Conservation (phyloP, 2,329 filamentous ascomycete species). For the Aspergillus caelatus region DNA sequence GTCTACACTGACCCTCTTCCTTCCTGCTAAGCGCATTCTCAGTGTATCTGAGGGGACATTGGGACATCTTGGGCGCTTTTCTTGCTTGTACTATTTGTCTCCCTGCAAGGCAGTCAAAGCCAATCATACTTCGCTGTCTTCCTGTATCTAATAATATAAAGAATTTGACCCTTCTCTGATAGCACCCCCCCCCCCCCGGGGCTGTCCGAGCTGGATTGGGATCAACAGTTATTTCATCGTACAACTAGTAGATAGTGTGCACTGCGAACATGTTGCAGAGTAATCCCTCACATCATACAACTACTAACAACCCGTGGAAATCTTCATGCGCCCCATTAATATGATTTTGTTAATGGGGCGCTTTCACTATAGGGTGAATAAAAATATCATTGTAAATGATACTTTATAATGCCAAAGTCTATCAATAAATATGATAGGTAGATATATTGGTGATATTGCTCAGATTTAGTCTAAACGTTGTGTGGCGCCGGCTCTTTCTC, state of each 20-base stretch:
- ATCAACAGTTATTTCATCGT: not conserved
- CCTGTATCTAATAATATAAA: not conserved
- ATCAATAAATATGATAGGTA: no score
- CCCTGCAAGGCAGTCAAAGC: not conserved
- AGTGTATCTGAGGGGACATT: not conserved
- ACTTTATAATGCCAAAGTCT: no score
- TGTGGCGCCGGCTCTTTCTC: no score
- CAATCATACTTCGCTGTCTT: not conserved
- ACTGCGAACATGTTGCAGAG: not conserved
- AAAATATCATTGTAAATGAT: no score
- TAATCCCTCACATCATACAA: no score
- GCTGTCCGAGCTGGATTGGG: not conserved
- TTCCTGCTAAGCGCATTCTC: not conserved
- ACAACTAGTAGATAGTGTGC: not conserved
- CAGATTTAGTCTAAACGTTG: no score
- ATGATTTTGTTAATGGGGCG: no score
- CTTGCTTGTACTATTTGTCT: not conserved
- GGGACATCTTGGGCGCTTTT: not conserved
- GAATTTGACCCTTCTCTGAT: not conserved
- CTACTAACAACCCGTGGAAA: no score
- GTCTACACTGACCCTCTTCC: slow-evolving; percentile 19
- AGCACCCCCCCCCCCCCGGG: not conserved
- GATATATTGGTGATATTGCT: no score
- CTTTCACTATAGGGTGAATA: no score
- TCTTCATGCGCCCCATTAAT: no score